Conservation (phyloP, 2,329 filamentous ascomycete genomes). For the Aspergillus glaucus region DNA sequence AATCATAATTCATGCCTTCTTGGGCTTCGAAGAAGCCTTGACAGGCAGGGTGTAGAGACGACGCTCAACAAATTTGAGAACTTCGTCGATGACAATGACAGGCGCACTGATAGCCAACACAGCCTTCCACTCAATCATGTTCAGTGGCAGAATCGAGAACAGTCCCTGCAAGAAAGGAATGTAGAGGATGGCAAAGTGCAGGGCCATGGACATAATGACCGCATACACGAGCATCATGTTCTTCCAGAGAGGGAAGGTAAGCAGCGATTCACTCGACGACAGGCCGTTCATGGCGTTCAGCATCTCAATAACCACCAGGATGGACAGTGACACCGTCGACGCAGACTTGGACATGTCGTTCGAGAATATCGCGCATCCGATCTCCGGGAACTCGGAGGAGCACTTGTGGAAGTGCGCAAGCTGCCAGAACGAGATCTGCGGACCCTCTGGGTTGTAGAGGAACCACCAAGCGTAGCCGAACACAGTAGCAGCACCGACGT, state of each 20-base stretch:
- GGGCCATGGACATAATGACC: constrained; percentile 82
- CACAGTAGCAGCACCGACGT: constrained; percentile 90
- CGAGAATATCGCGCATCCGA: constrained; percentile 87
- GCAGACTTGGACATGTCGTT: constrained; percentile 82
- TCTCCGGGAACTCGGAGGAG: constrained; percentile 74
- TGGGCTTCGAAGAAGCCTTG: constrained; percentile 25
- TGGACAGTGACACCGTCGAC: constrained; percentile 85
- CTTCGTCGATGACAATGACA: constrained; percentile 82
- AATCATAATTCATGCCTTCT: constrained; percentile 20
- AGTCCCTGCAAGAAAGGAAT: constrained; percentile 79
- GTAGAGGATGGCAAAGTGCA: constrained; percentile 93
- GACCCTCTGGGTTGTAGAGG: constrained; percentile 86
- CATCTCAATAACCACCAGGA: constrained; percentile 97
- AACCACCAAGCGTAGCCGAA: constrained; percentile 99
- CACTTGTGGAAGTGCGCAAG: constrained; percentile 92
- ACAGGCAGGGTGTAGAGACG: constrained; percentile 47
- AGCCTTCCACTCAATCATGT: constrained; percentile 84
- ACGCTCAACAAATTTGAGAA: constrained; percentile 72
- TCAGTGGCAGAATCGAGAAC: constrained; percentile 85
- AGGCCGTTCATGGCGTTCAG: constrained; percentile 98
- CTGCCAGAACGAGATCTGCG: constrained; percentile 86
- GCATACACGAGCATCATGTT: constrained; percentile 99
- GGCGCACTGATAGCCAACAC: constrained; percentile 82
- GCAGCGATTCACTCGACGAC: constrained; percentile 85
- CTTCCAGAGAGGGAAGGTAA: constrained; percentile 92